Conservation (phyloP, 1,284 basidiomycete species). For the Ceratobasidium sp. region DNA sequence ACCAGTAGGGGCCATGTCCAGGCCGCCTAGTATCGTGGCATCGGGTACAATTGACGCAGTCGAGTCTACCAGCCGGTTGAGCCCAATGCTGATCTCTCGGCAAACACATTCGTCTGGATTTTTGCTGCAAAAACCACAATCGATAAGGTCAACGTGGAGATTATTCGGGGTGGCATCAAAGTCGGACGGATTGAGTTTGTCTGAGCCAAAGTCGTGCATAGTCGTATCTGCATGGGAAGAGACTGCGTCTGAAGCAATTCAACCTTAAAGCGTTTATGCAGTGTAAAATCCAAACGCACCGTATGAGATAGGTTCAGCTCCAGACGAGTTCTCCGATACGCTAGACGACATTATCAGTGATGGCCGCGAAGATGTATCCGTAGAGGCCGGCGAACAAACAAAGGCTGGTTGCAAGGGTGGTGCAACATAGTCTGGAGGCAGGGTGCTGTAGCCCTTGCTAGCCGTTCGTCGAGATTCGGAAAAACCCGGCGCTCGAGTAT, state of each 20-base stretch:
- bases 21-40: conserved; percentile 35
- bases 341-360: conserved; percentile 32
- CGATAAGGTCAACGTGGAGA: conserved; percentile 51
- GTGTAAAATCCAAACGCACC: conserved; percentile 5
- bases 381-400: conserved; percentile 29
- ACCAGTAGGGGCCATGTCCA: conserved; percentile 51
- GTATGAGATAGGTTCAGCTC: conserved; percentile 20
- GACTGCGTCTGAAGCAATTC: neutral
- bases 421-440: conserved; percentile 38
- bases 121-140: conserved; percentile 78
- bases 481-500: neutral
- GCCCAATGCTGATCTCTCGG: conserved; percentile 67
- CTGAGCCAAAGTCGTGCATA: conserved; percentile 6
- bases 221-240: conserved; percentile 5
- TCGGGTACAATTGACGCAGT: conserved; percentile 51
- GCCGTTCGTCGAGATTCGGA: neutral
- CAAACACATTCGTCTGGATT: conserved; percentile 74
- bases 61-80: conserved; percentile 51
- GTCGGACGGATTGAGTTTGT: conserved; percentile 3
- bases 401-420: conserved; percentile 21
- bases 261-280: neutral
- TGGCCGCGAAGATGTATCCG: conserved; percentile 25
- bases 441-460: conserved; percentile 25
- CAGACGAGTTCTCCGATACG: conserved; percentile 26
- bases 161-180: neutral